These are phyloP conservation scores for Pseudogymnoascus sp. DNA, from an alignment of 2,329 filamentous ascomycete species.

Conservation along the genomic window DNA sequence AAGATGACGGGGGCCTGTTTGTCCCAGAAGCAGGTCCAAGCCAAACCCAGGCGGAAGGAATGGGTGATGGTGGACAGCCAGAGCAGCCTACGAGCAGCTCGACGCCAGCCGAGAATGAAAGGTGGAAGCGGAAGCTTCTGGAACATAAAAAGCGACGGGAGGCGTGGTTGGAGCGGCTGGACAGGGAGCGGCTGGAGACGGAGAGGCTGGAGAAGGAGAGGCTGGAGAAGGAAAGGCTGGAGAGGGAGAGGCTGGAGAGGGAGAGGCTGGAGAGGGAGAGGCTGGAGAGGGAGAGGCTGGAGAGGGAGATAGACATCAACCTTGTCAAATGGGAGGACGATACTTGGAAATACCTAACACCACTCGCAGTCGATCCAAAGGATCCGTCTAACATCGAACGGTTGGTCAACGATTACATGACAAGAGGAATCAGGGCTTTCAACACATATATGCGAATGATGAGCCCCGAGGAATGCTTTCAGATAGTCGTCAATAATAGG, in stretches of 20 bases:
- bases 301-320: conserved; percentile 3
- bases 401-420: neutral
- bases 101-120: neutral
- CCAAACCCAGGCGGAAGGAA: neutral
- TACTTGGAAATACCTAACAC: neutral
- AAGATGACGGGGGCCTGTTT: neutral
- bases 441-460: neutral
- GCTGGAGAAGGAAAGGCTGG: too few species aligned
- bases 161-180: neutral
- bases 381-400: neutral
- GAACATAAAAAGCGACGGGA: neutral
- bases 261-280: conserved; percentile 11
- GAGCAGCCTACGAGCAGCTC: neutral
- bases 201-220: too few species aligned
- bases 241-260: neutral
- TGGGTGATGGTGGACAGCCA: neutral
- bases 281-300: conserved; percentile 12
- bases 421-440: neutral
- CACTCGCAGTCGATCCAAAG: neutral
- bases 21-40: neutral
- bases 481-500: neutral
- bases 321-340: neutral
- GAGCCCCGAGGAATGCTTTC: neutral
- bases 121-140: neutral
- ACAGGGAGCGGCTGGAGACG: neutral